Evolutionary conservation across 768 basidiomycete species (phyloP), one percentile per base, ranked within the genome.

Genomic region (Kwoniella botswanensis): DNA sequence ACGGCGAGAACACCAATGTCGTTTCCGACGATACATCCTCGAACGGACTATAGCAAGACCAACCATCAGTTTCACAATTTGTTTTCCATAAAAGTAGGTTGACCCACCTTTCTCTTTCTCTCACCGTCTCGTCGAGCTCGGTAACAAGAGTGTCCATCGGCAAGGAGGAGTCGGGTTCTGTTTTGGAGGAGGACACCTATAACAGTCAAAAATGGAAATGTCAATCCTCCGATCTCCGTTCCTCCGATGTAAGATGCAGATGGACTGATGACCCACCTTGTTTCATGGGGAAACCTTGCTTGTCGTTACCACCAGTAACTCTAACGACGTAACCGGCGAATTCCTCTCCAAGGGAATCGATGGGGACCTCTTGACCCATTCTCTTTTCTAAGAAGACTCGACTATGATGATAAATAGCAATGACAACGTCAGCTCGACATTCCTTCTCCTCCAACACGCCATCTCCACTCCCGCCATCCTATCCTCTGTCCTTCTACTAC

Each of bases 131-230:
- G 92, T 82, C 94, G 92, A 76, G 87, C 85, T 79, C 96, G 93
- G 89, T 93, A 98, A 89, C 96, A 98, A 42, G 95, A 96, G 90
- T 98, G 96, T 63, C 94, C 94, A 85, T 96, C 93, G 73, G 92
- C 80, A 83, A 99, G 92, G 81, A 98, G 92, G 75, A 99, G 92
- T 72, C 89, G 88, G 79, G 95, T 93, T 89, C 96, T 94, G 87
- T 93, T 84, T 70, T 93, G 93, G 80, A 96, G 89, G 72, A 98
- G 92, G 76, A 98, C 92, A 70, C 68, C 68, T 70, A 54, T 61
- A 13, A 53, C 0, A 41, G 56, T 53, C 11, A 24, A 24, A 55
- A 21, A n/a, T 22, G 11, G 17, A 4, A 22, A 13, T 15, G 26
- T 35, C 22, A 29, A 26, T 15, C n/a, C n/a, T 13, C 29, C 15